These are phyloP conservation scores for Fusarium tuaranense DNA, from an alignment of 2,329 filamentous ascomycete species.

Conservation along the genomic window DNA sequence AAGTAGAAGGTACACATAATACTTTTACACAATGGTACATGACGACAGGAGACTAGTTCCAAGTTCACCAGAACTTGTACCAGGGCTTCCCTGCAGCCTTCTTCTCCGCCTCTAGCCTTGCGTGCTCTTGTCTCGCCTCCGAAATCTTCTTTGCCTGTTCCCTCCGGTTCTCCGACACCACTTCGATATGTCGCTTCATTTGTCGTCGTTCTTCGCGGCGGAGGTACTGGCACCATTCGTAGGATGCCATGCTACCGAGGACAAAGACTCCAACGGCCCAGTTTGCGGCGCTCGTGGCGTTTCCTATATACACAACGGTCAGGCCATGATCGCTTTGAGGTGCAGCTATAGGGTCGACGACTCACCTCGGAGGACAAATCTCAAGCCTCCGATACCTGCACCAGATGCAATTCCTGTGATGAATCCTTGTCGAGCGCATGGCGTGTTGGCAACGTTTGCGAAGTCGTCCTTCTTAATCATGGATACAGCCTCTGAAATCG, in stretches of 20 bases:
- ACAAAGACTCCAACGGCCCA: slow-evolving; percentile 87
- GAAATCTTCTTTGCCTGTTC: slow-evolving; percentile 59
- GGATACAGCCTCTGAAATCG: slow-evolving; percentile 71
- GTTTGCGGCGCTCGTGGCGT: slow-evolving; percentile 71
- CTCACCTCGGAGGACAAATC: slow-evolving; percentile 81
- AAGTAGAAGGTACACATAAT: slow-evolving; percentile 26
- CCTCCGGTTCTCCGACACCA: slow-evolving; percentile 63
- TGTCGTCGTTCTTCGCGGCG: slow-evolving; percentile 81
- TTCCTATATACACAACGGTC: slow-evolving; percentile 46
- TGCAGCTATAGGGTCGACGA: slow-evolving; percentile 41
- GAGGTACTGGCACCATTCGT: slow-evolving; percentile 86
- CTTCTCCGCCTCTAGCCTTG: slow-evolving; percentile 47
- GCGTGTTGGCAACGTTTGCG: slow-evolving; percentile 78
- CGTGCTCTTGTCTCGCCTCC: slow-evolving; percentile 53
- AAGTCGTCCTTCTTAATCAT: slow-evolving; percentile 78
- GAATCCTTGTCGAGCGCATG: slow-evolving; percentile 86
- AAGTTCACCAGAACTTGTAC: slow-evolving; percentile 67
- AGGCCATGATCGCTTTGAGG: slow-evolving; percentile 8
- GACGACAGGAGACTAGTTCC: background rate
- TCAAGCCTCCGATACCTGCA: slow-evolving; percentile 78
- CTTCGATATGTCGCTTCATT: slow-evolving; percentile 87
- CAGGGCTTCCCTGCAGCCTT: slow-evolving; percentile 57
- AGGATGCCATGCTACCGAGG: slow-evolving; percentile 75
- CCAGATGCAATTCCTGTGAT: slow-evolving; percentile 86
- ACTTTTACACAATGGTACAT: slow-evolving; percentile 42